Base-by-base conservation (phyloP, 2,329 filamentous ascomycete species). In the Colletotrichum sp. region DNA sequence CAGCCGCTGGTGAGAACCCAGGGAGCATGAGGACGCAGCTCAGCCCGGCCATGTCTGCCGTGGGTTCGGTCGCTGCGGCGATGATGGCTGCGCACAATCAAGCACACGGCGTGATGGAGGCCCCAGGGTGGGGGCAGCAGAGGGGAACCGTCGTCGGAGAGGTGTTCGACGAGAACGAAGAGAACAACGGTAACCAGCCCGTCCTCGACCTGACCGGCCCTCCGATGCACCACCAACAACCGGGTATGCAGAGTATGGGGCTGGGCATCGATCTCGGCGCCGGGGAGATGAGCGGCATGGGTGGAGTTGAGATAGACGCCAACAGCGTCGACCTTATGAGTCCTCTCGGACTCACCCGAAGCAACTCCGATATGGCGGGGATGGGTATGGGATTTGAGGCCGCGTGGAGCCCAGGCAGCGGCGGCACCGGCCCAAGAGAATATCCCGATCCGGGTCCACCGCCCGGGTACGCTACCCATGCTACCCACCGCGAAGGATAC, bases 1-100 rank as follows among this genome's bases (percentile, higher is more conserved):
- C 84, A 65, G 86, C 87, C 72, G 86, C 85, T 11, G 81, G 82
- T 6, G 84, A 87, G 77, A 85, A 85, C 59, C 85, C 86, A 0
- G 84, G 82, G 9, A 82, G 82, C 2, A 83, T 84, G 82, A 79
- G 83, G 59, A 83, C 84, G 71, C 79, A 81, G 4, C 79, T 85
- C 7, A 84, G 83, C 7, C 84, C 83, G 2, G 78, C 81, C 6
- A 79, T 84, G 34, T 77, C 75, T 1, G 30, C 65, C 1, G 69
- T 74, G 30, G 57, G 73, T 6, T 62, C 62, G 5, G 44, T 67
- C 1, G 72, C 63, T 3, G 76, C 73, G 2, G 76, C 67, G 6
- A 70, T 71, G 72, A 76, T 76, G 73, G 32, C 52, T 12, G 64
- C 64, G 13, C 36, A 27, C 13, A 12, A 32, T 8, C 75, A 70